These are phyloP conservation scores for Cordyceps tenuipes DNA, from an alignment of 2,329 filamentous ascomycete genomes.

Conservation along the genomic window DNA sequence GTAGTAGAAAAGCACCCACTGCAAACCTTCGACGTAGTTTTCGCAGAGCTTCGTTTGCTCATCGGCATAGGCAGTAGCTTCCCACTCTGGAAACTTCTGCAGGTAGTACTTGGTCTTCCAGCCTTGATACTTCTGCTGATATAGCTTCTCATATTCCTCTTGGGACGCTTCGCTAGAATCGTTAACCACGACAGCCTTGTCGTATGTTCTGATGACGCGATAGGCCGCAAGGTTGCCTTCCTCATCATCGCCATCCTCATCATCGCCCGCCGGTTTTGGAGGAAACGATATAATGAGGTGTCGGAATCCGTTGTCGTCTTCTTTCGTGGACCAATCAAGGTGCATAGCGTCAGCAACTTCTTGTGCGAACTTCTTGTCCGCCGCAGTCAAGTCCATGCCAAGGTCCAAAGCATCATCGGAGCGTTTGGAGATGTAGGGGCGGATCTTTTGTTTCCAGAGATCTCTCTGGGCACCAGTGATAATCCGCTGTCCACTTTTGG, in stretches of 20 bases:
- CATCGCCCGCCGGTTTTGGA: constrained; percentile 40
- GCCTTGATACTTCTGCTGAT: constrained; percentile 77
- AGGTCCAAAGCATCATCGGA: constrained; percentile 61
- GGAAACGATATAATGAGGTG: constrained; percentile 45
- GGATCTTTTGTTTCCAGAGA: constrained; percentile 71
- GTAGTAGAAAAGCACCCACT: constrained; percentile 98
- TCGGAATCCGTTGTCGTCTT: constrained; percentile 47
- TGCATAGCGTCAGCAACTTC: constrained; percentile 62
- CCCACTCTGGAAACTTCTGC: constrained; percentile 82
- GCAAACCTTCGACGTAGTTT: constrained; percentile 94
- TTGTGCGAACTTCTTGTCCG: constrained; percentile 88
- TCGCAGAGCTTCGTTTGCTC: constrained; percentile 78
- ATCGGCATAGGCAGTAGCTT: constrained; percentile 61
- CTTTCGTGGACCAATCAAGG: constrained; percentile 48
- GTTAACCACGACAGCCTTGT: constrained; percentile 80
- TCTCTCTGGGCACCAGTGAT: constrained; percentile 75
- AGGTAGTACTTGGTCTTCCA: constrained; percentile 96
- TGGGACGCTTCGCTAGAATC: constrained; percentile 71
- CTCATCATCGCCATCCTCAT: constrained; percentile 57
- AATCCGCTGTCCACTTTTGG: constrained; percentile 53
- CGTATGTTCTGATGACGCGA: constrained; percentile 81
- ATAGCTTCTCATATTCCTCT: constrained; percentile 70
- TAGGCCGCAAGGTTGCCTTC: constrained; percentile 80
- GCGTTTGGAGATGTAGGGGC: constrained; percentile 70
- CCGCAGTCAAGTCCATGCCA: constrained; percentile 62